Conservation (phyloP, 208 protist species). For the Wallacemonas sp. region DNA sequence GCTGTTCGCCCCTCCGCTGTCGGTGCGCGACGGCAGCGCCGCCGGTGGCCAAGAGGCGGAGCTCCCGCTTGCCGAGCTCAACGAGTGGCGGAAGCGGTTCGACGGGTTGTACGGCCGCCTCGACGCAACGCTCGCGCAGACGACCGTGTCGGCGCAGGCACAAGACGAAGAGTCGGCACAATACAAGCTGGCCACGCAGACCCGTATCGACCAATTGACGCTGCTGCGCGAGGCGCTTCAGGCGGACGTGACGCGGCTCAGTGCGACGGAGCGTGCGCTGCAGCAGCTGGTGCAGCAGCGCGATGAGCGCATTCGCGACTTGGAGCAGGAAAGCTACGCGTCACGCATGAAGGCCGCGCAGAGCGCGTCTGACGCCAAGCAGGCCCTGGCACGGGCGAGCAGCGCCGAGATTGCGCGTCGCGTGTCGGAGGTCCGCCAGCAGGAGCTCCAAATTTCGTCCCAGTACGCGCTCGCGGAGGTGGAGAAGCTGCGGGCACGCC, state of each 20-base stretch:
- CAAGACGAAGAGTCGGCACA: constrained; percentile 2
- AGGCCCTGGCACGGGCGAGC: constrained; percentile 15
- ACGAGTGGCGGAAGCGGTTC: constrained; percentile 6
- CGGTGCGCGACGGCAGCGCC: no score
- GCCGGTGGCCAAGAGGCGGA: no score
- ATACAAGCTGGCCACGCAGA: constrained; percentile 6
- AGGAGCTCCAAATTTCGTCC: constrained; percentile 28
- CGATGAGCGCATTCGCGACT: constrained; percentile 19
- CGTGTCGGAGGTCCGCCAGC: constrained; percentile 24
- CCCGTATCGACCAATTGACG: constrained; percentile 6
- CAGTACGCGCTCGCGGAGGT: constrained; percentile 23
- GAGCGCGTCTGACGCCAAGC: constrained; percentile 1
- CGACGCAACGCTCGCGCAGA: background rate
- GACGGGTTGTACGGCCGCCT: constrained; percentile 2
- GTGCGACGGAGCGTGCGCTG: background rate
- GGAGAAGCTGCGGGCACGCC: constrained; percentile 16
- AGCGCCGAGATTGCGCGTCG: constrained; percentile 25
- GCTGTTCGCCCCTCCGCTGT: background rate
- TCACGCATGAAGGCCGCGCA: constrained; percentile 17
- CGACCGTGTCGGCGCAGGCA: background rate
- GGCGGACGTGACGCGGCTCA: constrained; percentile 13
- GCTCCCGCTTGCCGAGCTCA: background rate
- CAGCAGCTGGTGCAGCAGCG: constrained; percentile 5
- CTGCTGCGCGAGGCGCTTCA: constrained; percentile 5
- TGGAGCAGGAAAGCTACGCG: constrained; percentile 19